Evolutionary conservation across 176 grass and related monocot species (phyloP).

Genomic region (Oryza glumipatula): DNA sequence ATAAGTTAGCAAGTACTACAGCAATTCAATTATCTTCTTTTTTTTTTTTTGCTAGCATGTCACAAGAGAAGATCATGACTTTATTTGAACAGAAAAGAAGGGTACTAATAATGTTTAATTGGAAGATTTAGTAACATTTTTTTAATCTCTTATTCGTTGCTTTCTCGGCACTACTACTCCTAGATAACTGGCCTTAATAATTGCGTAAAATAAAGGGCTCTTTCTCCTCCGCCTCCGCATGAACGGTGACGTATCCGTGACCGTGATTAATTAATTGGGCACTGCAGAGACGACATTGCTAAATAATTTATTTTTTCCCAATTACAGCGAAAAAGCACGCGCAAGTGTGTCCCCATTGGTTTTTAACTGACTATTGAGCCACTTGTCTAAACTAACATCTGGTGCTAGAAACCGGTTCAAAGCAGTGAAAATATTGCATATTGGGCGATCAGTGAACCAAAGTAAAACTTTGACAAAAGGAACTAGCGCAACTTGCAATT

Average conservation of each 20-base stretch:
- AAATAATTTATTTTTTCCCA: background rate
- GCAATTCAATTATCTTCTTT: background rate
- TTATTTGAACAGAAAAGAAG: background rate
- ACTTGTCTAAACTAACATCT: too few relatives aligned
- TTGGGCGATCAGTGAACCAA: too few relatives aligned
- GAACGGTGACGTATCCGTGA: slow-evolving; percentile 13
- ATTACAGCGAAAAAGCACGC: too few relatives aligned
- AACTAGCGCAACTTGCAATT: too few relatives aligned
- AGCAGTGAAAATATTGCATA: too few relatives aligned
- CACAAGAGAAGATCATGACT: background rate
- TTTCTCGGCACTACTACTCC: background rate
- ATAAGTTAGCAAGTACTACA: background rate
- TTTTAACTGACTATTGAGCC: too few relatives aligned
- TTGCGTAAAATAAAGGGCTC: slow-evolving; percentile 21
- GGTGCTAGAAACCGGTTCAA: too few relatives aligned
- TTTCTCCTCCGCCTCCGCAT: slow-evolving; percentile 6
- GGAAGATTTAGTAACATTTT: background rate
- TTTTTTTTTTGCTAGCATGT: background rate
- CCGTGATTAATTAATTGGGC: too few relatives aligned
- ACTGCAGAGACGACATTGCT: background rate
- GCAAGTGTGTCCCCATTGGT: too few relatives aligned
- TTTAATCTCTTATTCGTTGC: slow-evolving; percentile 27
- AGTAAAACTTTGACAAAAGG: too few relatives aligned
- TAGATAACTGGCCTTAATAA: background rate
- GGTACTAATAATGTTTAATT: slow-evolving; percentile 2